Conservation (phyloP, 495 filamentous ascomycete species). For the Neurospora hispaniola region DNA sequence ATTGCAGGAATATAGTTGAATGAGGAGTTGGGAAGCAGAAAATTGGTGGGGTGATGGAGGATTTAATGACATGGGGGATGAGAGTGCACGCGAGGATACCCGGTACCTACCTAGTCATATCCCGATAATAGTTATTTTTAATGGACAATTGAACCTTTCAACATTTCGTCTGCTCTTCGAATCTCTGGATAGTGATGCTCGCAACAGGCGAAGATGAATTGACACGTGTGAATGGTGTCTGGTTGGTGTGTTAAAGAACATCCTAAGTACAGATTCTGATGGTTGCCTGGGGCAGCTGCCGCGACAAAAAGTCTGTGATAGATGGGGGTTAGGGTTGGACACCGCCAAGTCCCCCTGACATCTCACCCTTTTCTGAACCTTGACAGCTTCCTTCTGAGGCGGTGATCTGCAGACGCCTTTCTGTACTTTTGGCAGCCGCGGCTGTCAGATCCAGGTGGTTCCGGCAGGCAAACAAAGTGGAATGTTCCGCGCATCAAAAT, state of each 20-base stretch:
- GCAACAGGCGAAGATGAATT: not conserved
- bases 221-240: not conserved
- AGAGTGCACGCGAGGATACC: not conserved
- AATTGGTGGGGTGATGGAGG: not conserved
- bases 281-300: too few relatives aligned
- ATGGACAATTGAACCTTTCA: not conserved
- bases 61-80: not conserved
- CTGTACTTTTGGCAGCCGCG: not conserved
- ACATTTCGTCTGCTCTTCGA: too few relatives aligned
- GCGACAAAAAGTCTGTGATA: not conserved
- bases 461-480: not conserved
- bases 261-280: too few relatives aligned
- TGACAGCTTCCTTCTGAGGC: not conserved
- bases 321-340: not conserved
- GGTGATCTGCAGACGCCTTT: not conserved
- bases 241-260: too few relatives aligned
- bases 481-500: not conserved
- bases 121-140: not conserved
- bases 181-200: not conserved
- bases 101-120: not conserved
- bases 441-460: not conserved
- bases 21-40: slow-evolving; percentile 27
- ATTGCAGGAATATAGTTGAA: slow-evolving; percentile 40
- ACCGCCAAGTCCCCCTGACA: not conserved
- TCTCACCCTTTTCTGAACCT: not conserved